Percentiles rank a stretch among this genome's conserved stretches.
These are phyloP conservation scores for Dothideomycetidae sp. DNA, from an alignment of 2,329 filamentous ascomycete genomes.

Conservation along the genomic window DNA sequence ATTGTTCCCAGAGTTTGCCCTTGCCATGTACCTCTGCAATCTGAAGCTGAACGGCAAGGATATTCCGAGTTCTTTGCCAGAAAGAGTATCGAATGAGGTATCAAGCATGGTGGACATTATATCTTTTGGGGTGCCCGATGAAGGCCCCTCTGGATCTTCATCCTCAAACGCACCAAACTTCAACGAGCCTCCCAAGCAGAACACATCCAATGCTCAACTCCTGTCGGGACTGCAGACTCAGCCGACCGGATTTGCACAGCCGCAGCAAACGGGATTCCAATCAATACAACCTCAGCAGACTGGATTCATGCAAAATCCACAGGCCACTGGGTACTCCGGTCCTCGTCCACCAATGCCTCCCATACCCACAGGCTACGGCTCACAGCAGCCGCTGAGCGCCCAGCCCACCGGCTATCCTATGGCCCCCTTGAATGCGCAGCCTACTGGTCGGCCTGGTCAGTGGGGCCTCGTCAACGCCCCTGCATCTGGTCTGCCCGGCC, in stretches of 20 bases:
- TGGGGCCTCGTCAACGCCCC: slow-evolving; percentile 98
- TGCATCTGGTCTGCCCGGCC: slow-evolving; percentile 76
- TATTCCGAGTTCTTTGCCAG: slow-evolving; percentile 60
- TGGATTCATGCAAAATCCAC: slow-evolving; percentile 46
- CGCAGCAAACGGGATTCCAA: slow-evolving; percentile 37
- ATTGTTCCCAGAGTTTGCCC: slow-evolving; percentile 91
- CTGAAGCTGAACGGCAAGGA: slow-evolving; percentile 76
- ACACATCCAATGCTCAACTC: slow-evolving; percentile 51
- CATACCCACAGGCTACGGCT: slow-evolving; percentile 63
- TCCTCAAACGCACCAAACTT: slow-evolving; percentile 38
- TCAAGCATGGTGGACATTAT: slow-evolving; percentile 99
- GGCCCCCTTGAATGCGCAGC: slow-evolving; percentile 71
- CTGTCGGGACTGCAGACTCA: slow-evolving; percentile 42
- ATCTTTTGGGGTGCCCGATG: slow-evolving; percentile 79
- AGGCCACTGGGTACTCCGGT: slow-evolving; percentile 66
- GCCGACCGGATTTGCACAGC: slow-evolving; percentile 39
- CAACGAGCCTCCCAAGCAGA: slow-evolving; percentile 45
- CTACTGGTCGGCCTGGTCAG: slow-evolving; percentile 81
- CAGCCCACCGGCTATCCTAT: slow-evolving; percentile 48
- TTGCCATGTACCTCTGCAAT: slow-evolving; percentile 98
- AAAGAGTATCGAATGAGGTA: slow-evolving; percentile 86
- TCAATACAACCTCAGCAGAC: slow-evolving; percentile 40
- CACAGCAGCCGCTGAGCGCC: slow-evolving; percentile 39
- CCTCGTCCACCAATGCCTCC: slow-evolving; percentile 65
- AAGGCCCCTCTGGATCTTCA: slow-evolving; percentile 26